Base-by-base conservation (phyloP, 495 filamentous ascomycete genomes). In the Aspergillus sclerotioniger region DNA sequence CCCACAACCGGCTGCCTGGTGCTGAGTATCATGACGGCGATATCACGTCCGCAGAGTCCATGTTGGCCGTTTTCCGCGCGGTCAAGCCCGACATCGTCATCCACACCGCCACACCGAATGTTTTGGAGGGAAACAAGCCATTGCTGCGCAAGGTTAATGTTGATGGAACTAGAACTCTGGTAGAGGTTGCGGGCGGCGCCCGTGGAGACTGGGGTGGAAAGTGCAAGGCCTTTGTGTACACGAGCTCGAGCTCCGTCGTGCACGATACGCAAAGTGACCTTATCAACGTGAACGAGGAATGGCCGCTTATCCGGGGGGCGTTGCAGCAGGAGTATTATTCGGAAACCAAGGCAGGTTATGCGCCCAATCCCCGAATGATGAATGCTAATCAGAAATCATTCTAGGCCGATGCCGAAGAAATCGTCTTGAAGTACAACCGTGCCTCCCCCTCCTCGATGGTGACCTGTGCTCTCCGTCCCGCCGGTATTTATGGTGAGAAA, bases 221-320 rank as follows among this genome's bases (percentile, higher is more conserved):
- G 45, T 92, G 96, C 64, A 96, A 90, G 75, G 95, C 87, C 0
- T 89, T 99, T 64, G 90, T 99, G 29, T 96, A 95, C 76, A 99
- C 95, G 3, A 95, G 90, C 70, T 92, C 89, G 25, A 90, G 91
- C 47, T 92, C 89, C 51, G 84, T 96, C 35, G 82, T 96, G 53
- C 90, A 90, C 71, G 91, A 96, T 68, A 90, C 86, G 55, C 75
- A 81, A 64, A 86, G 75, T 55, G 88, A 96, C 69, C 73, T 99
- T 64, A 82, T 93, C 71, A 94, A 95, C 71, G 92, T 91, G 51
- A 88, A 94, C 67, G 94, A 99, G 77, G 77, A 84, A 31, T 96
- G 87, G 81, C 92, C 94, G 8, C 76, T 90, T 54, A 82, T 96
- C 45, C 77, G 85, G 16, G 86, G 87, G 6, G 74, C 80, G 12